Conservation (phyloP, 2,329 filamentous ascomycete species). For the Diaporthe australafricana region DNA sequence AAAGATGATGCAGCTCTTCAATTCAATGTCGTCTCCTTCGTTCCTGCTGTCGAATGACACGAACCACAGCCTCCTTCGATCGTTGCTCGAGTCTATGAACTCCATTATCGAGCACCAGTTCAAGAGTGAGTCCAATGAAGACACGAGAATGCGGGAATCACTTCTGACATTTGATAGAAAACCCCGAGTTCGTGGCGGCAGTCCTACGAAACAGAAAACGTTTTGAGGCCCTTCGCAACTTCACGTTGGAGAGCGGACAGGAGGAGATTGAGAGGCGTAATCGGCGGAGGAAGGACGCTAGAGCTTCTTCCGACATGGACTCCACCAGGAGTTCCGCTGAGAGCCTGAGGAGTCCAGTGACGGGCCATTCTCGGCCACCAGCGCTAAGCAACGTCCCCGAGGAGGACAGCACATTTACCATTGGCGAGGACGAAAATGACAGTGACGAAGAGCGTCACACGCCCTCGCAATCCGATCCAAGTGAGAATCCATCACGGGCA, state of each 20-base stretch:
- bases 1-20: conserved; percentile 88
- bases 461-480: conserved; percentile 72
- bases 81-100: conserved; percentile 89
- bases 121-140: conserved; percentile 66
- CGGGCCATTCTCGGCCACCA: conserved; percentile 63
- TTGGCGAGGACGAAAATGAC: conserved; percentile 82
- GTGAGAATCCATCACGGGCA: conserved; percentile 71
- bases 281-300: conserved; percentile 74
- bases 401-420: conserved; percentile 85
- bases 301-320: conserved; percentile 58
- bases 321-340: conserved; percentile 74
- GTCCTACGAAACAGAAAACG: conserved; percentile 83
- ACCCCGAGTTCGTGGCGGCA: conserved; percentile 83
- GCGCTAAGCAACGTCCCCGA: conserved; percentile 77
- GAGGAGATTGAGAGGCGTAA: conserved; percentile 88
- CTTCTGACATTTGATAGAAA: conserved; percentile 63
- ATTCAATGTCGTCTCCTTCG: conserved; percentile 91
- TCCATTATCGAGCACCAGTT: conserved; percentile 92
- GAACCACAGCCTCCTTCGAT: conserved; percentile 84
- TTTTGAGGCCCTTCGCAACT: conserved; percentile 86
- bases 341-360: conserved; percentile 73
- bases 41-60: conserved; percentile 93
- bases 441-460: conserved; percentile 66
- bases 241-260: conserved; percentile 92
- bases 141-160: neutral